Evolutionary conservation across 2,329 filamentous ascomycete species (phyloP), one percentile per base, ranked within the genome.

Genomic region (Zasmidium cellare): DNA sequence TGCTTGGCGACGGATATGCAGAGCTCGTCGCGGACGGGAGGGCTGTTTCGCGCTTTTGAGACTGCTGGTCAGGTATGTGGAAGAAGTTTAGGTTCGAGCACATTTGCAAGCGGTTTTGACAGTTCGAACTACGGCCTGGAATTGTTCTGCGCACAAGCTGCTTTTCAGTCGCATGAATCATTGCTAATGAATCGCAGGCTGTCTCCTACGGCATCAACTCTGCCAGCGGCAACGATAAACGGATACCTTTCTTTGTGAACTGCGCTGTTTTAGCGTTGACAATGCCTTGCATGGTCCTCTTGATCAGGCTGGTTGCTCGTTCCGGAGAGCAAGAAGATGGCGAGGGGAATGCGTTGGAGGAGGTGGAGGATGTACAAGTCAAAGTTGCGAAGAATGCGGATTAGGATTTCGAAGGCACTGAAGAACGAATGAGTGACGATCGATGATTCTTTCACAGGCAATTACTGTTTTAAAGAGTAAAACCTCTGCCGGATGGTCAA

Each of bases 51-150:
- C 5, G 64, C 64, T 3, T 66, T 67, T 28, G 80, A 85, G 57
- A 72, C 70, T 3, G 80, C 84, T 1, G 84, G 87, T 7, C 64
- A 66, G 49, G 35, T 41, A 41, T 18, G 35, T n/a, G 11, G 12
- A 41, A 16, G 16, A 41, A 41, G 11, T 18, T n/a, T n/a, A n/a
- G n/a, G n/a, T n/a, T n/a, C n/a, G n/a, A n/a, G n/a, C n/a, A n/a
- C n/a, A n/a, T n/a, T n/a, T n/a, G n/a, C n/a, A n/a, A n/a, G n/a
- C n/a, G n/a, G n/a, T n/a, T n/a, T n/a, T n/a, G n/a, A n/a, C n/a
- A n/a, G n/a, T n/a, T n/a, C n/a, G n/a, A n/a, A n/a, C n/a, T n/a
- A n/a, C n/a, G n/a, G n/a, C n/a, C n/a, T n/a, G n/a, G n/a, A n/a
- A n/a, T n/a, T n/a, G n/a, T n/a, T n/a, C n/a, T n/a, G n/a, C n/a